phyloP scores from a whole-genome alignment of 768 basidiomycete genomes.

The Ramaria rubella region DNA sequence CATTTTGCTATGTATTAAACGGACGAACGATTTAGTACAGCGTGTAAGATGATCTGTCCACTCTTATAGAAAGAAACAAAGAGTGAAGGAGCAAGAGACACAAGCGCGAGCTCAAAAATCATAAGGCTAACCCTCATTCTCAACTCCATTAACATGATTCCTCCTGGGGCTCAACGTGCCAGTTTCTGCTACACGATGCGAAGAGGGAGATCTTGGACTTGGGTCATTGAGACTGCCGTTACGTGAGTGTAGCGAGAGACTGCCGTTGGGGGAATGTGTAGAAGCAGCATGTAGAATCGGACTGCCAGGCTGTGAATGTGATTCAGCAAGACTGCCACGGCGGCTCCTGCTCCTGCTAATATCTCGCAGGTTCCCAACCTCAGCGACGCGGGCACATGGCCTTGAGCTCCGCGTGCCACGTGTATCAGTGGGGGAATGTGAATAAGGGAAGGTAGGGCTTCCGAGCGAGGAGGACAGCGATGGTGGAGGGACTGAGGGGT shows the following conservation, averaged over 20 bases:
- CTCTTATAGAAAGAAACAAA: not conserved
- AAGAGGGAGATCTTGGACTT: not conserved
- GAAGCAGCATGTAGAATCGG: not conserved
- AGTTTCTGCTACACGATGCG: constrained; percentile 10
- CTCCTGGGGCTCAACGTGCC: constrained; percentile 2
- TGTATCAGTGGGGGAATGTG: constrained; percentile 39
- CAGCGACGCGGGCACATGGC: constrained; percentile 55
- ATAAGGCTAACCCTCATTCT: not conserved
- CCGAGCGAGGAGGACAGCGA: constrained; percentile 75
- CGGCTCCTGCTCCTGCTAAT: constrained; percentile 12
- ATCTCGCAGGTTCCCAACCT: constrained; percentile 48
- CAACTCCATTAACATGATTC: not conserved
- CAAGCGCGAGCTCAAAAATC: not conserved
- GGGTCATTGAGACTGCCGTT: not conserved
- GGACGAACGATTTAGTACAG: not conserved
- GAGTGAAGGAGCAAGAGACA: not conserved
- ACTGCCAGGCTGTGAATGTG: constrained; percentile 8
- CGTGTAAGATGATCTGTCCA: not conserved
- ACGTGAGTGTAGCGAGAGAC: not conserved
- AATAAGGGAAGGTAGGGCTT: constrained; percentile 42
- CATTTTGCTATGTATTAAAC: not conserved
- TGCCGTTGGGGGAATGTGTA: no score
- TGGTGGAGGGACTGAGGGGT: constrained; percentile 80
- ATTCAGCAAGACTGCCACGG: constrained; percentile 13
- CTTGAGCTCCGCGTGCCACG: constrained; percentile 54